Percentiles rank a stretch among this genome's conserved stretches.
Evolutionary conservation across 164 flowering plant genomes (phyloP).

Genomic region (Stephania cephalantha): DNA sequence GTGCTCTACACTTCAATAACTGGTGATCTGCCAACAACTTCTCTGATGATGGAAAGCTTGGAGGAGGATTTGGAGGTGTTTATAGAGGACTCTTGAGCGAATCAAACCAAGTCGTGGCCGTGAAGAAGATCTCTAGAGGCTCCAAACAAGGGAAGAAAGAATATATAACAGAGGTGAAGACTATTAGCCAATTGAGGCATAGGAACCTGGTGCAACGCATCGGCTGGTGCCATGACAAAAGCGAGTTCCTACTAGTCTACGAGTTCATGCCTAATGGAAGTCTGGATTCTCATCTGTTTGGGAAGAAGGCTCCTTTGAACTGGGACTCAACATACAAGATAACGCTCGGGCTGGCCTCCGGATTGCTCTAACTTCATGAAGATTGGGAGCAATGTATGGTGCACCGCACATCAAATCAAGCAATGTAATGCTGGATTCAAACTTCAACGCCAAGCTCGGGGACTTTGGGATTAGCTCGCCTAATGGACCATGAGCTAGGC

Average conservation of each 20-base stretch:
- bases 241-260: background rate
- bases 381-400: slow-evolving; percentile 7
- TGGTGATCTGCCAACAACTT: no score
- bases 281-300: background rate
- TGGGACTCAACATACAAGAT: slow-evolving; percentile 5
- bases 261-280: slow-evolving; percentile 4
- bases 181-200: slow-evolving; percentile 2
- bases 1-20: no score
- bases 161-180: slow-evolving; percentile 2
- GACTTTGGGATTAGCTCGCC: no score
- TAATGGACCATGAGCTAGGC: no score
- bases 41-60: no score
- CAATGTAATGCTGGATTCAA: no score
- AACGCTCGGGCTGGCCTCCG: background rate
- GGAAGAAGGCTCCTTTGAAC: background rate
- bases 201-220: slow-evolving; percentile 1
- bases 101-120: background rate
- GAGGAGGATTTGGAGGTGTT: background rate
- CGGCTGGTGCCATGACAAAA: slow-evolving; percentile 6
- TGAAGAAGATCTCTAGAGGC: background rate
- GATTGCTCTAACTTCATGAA: slow-evolving; percentile 4
- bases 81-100: slow-evolving; percentile 5
- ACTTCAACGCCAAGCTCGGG: no score
- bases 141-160: slow-evolving; percentile 6
- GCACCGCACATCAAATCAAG: background rate